phyloP scores from a whole-genome alignment of 108 stramenopile genomes.

The Discostella pseudostelligera region DNA sequence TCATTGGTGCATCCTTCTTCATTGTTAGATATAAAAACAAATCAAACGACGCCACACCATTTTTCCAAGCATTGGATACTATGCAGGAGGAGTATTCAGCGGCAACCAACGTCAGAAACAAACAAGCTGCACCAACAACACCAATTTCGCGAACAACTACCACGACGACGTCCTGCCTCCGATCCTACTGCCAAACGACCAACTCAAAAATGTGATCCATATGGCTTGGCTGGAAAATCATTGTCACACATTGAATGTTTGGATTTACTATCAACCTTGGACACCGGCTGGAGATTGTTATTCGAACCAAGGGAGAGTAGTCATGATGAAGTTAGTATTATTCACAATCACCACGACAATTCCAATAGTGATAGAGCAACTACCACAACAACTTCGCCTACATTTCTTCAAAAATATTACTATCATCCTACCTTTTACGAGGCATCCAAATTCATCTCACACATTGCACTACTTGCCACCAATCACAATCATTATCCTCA shows the following conservation, averaged over 20 bases:
- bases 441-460: slow-evolving; percentile 34
- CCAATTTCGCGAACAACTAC: not conserved
- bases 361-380: not conserved
- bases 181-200: slow-evolving; percentile 45
- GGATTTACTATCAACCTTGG: slow-evolving; percentile 30
- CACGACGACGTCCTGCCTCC: not conserved
- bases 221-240: slow-evolving; percentile 37
- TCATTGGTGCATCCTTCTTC: too few relatives aligned
- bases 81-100: not conserved
- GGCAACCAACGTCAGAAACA: not conserved
- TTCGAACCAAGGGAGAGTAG: not conserved
- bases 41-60: too few relatives aligned
- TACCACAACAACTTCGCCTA: slow-evolving; percentile 4
- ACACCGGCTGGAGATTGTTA: slow-evolving; percentile 33
- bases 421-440: slow-evolving; percentile 33
- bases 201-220: slow-evolving; percentile 44
- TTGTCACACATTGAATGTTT: slow-evolving; percentile 25
- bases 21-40: too few relatives aligned
- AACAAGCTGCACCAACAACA: not conserved
- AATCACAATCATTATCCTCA: slow-evolving; percentile 43
- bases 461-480: slow-evolving; percentile 24
- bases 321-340: not conserved
- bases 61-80: too few relatives aligned
- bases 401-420: slow-evolving; percentile 32
- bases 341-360: not conserved